phyloP scores from a whole-genome alignment of 768 basidiomycete species.

The Trametes meyenii region DNA sequence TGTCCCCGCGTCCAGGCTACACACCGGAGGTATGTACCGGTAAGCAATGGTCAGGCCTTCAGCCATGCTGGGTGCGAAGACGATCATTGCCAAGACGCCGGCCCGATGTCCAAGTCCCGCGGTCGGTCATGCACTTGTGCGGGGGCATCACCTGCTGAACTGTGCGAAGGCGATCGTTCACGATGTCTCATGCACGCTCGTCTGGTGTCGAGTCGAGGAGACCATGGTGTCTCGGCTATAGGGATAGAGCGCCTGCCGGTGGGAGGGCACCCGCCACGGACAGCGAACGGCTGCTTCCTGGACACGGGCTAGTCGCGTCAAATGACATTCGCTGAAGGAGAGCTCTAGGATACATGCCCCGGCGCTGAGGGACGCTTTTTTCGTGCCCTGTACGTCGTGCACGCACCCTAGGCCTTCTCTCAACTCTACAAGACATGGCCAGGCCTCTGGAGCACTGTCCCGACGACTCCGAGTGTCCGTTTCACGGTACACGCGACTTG shows the following conservation, averaged over 20 bases:
- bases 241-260: neutral
- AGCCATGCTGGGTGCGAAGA: neutral
- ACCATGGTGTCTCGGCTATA: neutral
- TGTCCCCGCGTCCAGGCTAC: neutral
- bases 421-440: neutral
- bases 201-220: neutral
- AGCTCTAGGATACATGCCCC: neutral
- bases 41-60: neutral
- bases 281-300: too few species aligned
- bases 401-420: neutral
- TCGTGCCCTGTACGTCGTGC: neutral
- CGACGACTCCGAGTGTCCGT: neutral
- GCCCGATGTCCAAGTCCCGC: neutral
- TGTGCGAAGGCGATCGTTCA: neutral
- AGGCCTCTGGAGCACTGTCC: too few species aligned
- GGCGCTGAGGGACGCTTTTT: neutral
- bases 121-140: neutral
- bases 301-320: too few species aligned
- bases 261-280: neutral
- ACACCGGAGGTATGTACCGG: neutral
- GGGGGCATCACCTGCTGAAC: neutral
- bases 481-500: neutral
- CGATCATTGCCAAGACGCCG: conserved; percentile 4
- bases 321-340: too few species aligned
- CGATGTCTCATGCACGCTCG: neutral